Evolutionary conservation across 495 filamentous ascomycete genomes (phyloP).

Genomic region (Cladorrhinum samala): DNA sequence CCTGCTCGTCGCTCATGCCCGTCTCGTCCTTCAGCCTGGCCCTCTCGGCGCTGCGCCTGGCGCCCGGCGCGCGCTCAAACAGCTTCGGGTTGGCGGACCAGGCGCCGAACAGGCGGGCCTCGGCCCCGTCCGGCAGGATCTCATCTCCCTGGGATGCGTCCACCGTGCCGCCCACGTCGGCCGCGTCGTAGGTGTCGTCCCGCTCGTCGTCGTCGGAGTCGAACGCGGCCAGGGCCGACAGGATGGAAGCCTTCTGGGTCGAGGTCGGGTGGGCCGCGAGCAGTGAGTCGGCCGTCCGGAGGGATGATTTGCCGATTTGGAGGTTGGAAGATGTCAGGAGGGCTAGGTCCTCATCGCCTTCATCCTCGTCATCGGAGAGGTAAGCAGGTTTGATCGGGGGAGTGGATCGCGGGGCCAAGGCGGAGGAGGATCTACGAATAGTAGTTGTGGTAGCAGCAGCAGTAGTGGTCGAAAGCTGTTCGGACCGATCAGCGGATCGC

Average conservation of each 20-base stretch:
- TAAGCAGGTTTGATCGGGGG: conserved; percentile 34
- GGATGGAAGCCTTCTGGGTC: conserved; percentile 76
- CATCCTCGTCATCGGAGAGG: conserved; percentile 51
- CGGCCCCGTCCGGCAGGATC: conserved; percentile 37
- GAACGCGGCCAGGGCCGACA: conserved; percentile 84
- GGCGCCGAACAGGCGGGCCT: conserved; percentile 59
- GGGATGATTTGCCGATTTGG: conserved; percentile 65
- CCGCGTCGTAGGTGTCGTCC: conserved; percentile 92
- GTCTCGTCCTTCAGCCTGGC: conserved; percentile 65
- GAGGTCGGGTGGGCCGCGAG: conserved; percentile 46
- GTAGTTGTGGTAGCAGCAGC: no score
- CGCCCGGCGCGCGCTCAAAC: conserved; percentile 64
- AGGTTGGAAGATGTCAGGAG: conserved; percentile 60
- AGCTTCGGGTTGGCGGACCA: conserved; percentile 55
- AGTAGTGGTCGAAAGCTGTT: conserved; percentile 40
- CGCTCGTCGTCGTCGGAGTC: conserved; percentile 95
- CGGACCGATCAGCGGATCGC: conserved; percentile 45
- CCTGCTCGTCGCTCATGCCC: conserved; percentile 85
- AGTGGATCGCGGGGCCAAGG: conserved; percentile 35
- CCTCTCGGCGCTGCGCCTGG: conserved; percentile 57
- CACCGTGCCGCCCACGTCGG: conserved; percentile 83
- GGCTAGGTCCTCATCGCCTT: conserved; percentile 77
- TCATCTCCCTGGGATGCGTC: conserved; percentile 46
- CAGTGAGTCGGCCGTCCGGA: conserved; percentile 55
- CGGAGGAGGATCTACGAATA: no score